Conservation (phyloP, 1,284 basidiomycete genomes). For the Leccinum fuscescens region DNA sequence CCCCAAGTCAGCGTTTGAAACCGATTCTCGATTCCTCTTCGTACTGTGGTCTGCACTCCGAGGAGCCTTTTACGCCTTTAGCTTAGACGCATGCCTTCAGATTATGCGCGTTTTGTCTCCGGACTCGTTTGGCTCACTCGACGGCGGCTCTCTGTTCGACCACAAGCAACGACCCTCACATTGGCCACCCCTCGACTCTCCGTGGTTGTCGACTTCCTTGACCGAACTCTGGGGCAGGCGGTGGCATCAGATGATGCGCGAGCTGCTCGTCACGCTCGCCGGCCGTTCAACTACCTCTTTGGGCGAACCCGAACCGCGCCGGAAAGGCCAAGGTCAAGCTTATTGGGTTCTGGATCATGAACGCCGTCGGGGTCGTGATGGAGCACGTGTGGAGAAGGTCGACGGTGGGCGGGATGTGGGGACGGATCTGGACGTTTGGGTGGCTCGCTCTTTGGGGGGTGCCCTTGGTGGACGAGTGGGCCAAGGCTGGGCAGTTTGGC, state of each 20-base stretch:
- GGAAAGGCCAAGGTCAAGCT: not conserved
- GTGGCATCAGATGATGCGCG: constrained; percentile 46
- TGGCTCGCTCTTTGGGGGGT: constrained; percentile 51
- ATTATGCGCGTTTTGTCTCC: constrained; percentile 35
- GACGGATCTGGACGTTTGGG: constrained; percentile 49
- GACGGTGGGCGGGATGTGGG: constrained; percentile 45
- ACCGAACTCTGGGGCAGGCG: constrained; percentile 43
- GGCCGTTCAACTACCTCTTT: constrained; percentile 34
- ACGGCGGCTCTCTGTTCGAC: constrained; percentile 48
- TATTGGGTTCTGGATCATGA: constrained; percentile 38
- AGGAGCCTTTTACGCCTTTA: constrained; percentile 31
- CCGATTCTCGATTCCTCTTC: constrained; percentile 14
- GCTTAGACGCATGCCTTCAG: constrained; percentile 42
- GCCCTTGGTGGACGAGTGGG: constrained; percentile 51
- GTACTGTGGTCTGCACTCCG: constrained; percentile 27
- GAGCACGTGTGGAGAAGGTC: constrained; percentile 45
- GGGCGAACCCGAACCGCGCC: constrained; percentile 33
- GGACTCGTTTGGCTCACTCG: constrained; percentile 40
- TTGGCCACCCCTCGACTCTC: constrained; percentile 43
- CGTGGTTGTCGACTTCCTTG: constrained; percentile 41
- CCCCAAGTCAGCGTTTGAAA: constrained; percentile 16
- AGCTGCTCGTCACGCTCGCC: constrained; percentile 21
- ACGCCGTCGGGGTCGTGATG: constrained; percentile 48
- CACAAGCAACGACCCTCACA: constrained; percentile 30
- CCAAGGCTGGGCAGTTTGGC: constrained; percentile 38